These are phyloP conservation scores for Xylariaceae sp. DNA, from an alignment of 2,329 filamentous ascomycete species.

Conservation along the genomic window DNA sequence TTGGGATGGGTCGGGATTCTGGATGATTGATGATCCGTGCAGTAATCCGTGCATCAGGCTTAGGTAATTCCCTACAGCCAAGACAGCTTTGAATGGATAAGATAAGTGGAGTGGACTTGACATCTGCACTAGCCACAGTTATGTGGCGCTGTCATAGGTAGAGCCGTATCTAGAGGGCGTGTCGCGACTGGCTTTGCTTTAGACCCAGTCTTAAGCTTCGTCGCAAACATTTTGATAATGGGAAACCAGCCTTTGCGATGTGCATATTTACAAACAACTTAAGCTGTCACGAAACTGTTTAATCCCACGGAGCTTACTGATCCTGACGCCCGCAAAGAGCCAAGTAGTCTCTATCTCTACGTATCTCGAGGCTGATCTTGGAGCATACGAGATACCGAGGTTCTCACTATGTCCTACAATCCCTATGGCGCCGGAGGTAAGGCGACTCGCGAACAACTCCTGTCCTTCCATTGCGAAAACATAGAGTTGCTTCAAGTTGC, in stretches of 20 bases:
- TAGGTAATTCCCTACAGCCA: too few relatives aligned
- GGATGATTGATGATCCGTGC: too few relatives aligned
- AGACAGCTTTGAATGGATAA: too few relatives aligned
- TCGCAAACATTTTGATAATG: constrained; percentile 34
- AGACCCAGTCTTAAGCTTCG: constrained; percentile 12
- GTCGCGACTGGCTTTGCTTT: too few relatives aligned
- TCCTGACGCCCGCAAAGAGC: too few relatives aligned
- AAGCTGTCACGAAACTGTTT: neutral
- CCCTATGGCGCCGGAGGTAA: constrained; percentile 57
- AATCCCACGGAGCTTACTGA: neutral
- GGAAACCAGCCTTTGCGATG: constrained; percentile 6
- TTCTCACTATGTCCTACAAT: constrained; percentile 61
- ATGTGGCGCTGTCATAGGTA: too few relatives aligned
- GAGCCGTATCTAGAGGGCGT: too few relatives aligned
- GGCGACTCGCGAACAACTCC: neutral
- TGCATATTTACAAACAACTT: constrained; percentile 6
- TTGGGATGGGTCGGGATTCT: too few relatives aligned
- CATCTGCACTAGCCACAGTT: too few relatives aligned
- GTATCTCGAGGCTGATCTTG: neutral
- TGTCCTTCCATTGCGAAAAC: neutral
- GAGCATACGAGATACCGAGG: neutral
- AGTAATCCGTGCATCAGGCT: too few relatives aligned
- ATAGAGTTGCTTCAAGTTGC: neutral
- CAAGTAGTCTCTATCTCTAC: too few relatives aligned
- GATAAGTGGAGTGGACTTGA: too few relatives aligned